Base-by-base conservation (phyloP, 2,329 filamentous ascomycete species). In the Dryadomyces sulphureus region DNA sequence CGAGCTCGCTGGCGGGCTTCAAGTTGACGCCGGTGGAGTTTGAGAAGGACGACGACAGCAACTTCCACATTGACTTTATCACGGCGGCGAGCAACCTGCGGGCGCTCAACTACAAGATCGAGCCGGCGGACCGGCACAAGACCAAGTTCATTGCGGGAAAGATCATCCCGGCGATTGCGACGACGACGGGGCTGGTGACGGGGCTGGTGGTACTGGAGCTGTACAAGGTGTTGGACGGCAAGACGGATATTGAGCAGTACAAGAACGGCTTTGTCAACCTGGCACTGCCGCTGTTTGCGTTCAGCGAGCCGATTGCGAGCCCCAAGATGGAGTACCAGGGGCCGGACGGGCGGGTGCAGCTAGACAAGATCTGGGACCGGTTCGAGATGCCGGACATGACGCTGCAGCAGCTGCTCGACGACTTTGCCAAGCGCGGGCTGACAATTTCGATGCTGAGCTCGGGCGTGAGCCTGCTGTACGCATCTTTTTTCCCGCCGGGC, bases 61-160 rank as follows among this genome's bases (percentile, higher is more conserved):
- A 98, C 64, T 79, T 92, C 64, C 92, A 98, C 69, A 98, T 98
- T 57, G 92, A 96, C 65, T 98, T 98, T 69, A 96, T 98, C 65
- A 93, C 92, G 7, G 88, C 89, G 1, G 89, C 89, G 53, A 95
- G 89, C 69, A 98, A 98, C 62, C 71, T 98, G 49, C 85, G 93
- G 49, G 92, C 92, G 1, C 84, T 94, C 64, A 98, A 98, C 69
- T 98, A 98, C 75, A 94, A 92, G 64, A 98, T 98, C 54, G 79
- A 86, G 58, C 75, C 80, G 52, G 89, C 92, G 1, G 90, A 98
- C 60, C 77, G 87, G 51, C 92, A 95, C 73, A 94, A 92, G 79
- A 98, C 90, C 51, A 98, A 98, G 71, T 96, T 98, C 65, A 98
- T 98, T 60, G 93, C 92, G 27, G 92, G 92, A 62, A 98, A 98